These are phyloP conservation scores for Multifurca ochricompacta DNA, from an alignment of 768 basidiomycete species.

Conservation along the genomic window DNA sequence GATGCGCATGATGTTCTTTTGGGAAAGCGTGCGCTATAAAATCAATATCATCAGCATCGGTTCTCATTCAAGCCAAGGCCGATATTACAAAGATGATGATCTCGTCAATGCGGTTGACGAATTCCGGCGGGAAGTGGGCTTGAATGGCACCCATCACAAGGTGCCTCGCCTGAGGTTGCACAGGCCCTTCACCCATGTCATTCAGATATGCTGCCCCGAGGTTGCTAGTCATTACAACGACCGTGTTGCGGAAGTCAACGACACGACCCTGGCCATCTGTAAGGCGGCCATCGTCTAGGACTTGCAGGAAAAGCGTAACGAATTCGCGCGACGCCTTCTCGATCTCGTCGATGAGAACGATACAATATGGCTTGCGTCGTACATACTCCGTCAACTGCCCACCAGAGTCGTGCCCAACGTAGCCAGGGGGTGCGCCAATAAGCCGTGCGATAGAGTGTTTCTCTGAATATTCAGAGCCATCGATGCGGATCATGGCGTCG, in stretches of 20 bases:
- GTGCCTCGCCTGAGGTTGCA: constrained; percentile 49
- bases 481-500: constrained; percentile 87
- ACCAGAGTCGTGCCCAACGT: constrained; percentile 85
- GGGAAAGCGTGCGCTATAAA: constrained; percentile 69
- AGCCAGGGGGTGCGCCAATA: constrained; percentile 75
- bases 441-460: constrained; percentile 67
- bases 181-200: constrained; percentile 64
- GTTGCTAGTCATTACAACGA: constrained; percentile 94
- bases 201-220: constrained; percentile 72
- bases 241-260: constrained; percentile 82
- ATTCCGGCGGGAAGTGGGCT: constrained; percentile 85
- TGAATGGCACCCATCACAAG: constrained; percentile 77
- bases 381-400: constrained; percentile 93
- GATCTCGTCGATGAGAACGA: constrained; percentile 80
- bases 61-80: background rate
- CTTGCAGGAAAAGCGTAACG: constrained; percentile 68
- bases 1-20: constrained; percentile 69
- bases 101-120: constrained; percentile 85
- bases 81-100: constrained; percentile 57
- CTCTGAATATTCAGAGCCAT: constrained; percentile 90
- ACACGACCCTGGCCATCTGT: constrained; percentile 91
- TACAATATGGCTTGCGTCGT: constrained; percentile 82
- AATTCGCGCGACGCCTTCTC: constrained; percentile 79
- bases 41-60: constrained; percentile 26
- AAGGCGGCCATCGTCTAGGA: constrained; percentile 85